phyloP scores from a whole-genome alignment of 2,329 filamentous ascomycete genomes.

The Myrmaecium sp. region DNA sequence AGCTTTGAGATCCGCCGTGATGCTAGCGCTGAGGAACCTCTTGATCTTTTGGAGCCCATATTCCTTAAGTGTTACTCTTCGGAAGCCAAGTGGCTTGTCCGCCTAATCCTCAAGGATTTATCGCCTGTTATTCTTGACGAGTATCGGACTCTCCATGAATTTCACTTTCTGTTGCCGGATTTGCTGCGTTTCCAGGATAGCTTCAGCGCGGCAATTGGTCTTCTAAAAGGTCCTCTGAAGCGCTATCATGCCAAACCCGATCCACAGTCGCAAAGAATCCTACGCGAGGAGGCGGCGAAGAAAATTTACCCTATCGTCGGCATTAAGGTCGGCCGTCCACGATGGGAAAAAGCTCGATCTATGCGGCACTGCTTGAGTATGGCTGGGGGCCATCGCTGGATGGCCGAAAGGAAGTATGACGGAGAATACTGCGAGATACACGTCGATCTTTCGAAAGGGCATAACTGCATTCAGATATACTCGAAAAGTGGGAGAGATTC shows the following conservation, averaged over 20 bases:
- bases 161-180: slow-evolving; percentile 53
- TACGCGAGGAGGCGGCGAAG: slow-evolving; percentile 22
- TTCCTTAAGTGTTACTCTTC: slow-evolving; percentile 44
- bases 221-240: slow-evolving; percentile 30
- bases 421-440: slow-evolving; percentile 87
- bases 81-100: slow-evolving; percentile 77
- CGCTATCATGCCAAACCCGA: slow-evolving; percentile 22
- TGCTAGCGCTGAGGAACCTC: slow-evolving; percentile 9
- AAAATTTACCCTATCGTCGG: slow-evolving; percentile 23
- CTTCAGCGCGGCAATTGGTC: slow-evolving; percentile 41
- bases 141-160: slow-evolving; percentile 36
- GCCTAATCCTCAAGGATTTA: slow-evolving; percentile 62
- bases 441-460: slow-evolving; percentile 44
- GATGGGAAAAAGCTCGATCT: slow-evolving; percentile 27
- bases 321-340: slow-evolving; percentile 28
- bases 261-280: slow-evolving; percentile 11
- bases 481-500: slow-evolving; percentile 89
- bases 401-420: slow-evolving; percentile 68
- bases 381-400: slow-evolving; percentile 43
- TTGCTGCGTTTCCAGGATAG: slow-evolving; percentile 55
- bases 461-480: slow-evolving; percentile 56
- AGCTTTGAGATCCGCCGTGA: slow-evolving; percentile 30
- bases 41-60: slow-evolving; percentile 33
- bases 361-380: slow-evolving; percentile 61
- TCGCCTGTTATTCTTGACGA: slow-evolving; percentile 48